Base-by-base conservation (phyloP, 257 asterid species). In the Echium plantagineum region DNA sequence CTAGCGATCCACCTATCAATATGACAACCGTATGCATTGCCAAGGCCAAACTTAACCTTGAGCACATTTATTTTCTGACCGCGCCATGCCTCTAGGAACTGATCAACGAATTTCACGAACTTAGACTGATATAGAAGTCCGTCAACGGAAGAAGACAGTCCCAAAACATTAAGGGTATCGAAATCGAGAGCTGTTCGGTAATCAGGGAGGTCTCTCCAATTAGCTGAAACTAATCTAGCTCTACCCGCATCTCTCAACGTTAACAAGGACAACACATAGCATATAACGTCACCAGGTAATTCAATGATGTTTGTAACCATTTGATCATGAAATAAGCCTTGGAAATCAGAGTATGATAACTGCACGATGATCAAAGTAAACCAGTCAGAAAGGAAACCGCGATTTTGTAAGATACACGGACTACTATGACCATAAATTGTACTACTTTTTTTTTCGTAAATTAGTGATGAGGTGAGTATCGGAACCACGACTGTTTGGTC, bases 1-100 rank as follows among this genome's bases (percentile, higher is more conserved):
- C 5, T 53, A 7, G 7, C 57, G 21, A 53, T 17, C 57, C 57
- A 53, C 57, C 57, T 53, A 53, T 53, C 57, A 53, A 53, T 53
- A 17, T 7, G 57, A 7, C 21, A 16, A 53, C 21, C 57, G 16
- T 53, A 24, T 3, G n/a, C 57, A 2, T 53, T 53, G 7, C 57
- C 57, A 17, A 53, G 57, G 57, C 18, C 57, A 17, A 53, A 53
- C n/a, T 53, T 17, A 16, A 53, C 57, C 9, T 53, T 20, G 3
- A 53, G 57, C 15, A 12, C 21, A 17, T 24, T 53, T 17, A 53
- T 53, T 53, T 53, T 53, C 16, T 20, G n/a, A 17, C 6, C 57
- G 6, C 57, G 17, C 57, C 57, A 53, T 53, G 21, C 21, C 21
- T 53, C 17, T 22, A 53, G 17, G 57, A 53, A 53, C 57, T 53